A percentile compares a stretch with the other conserved stretches of the same genome.
These are phyloP conservation scores for Taxawa tesnikishii DNA, from an alignment of 2,329 filamentous ascomycete genomes.

Conservation along the genomic window DNA sequence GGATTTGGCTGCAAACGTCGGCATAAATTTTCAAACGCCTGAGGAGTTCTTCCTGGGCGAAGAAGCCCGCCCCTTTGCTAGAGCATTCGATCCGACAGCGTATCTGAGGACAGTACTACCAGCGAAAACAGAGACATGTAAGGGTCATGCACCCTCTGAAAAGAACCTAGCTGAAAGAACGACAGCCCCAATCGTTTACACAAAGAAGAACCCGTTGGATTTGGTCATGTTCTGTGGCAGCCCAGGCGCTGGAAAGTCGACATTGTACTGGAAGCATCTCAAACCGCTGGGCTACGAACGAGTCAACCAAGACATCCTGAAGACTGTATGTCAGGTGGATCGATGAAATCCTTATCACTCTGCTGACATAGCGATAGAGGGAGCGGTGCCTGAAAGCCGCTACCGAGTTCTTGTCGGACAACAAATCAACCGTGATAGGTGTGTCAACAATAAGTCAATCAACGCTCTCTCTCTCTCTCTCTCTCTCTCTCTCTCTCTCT, in stretches of 20 bases:
- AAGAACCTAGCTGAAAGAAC: background rate
- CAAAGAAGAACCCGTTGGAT: conserved; percentile 55
- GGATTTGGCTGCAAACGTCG: conserved; percentile 76
- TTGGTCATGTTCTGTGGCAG: conserved; percentile 79
- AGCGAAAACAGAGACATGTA: conserved; percentile 22
- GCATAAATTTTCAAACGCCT: conserved; percentile 69
- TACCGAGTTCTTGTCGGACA: conserved; percentile 48
- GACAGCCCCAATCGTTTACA: conserved; percentile 24
- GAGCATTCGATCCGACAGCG: conserved; percentile 57
- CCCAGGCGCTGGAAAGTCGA: conserved; percentile 84
- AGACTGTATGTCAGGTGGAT: conserved; percentile 46
- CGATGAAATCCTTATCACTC: conserved; percentile 11
- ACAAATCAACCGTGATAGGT: conserved; percentile 67
- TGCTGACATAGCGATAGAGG: conserved; percentile 27
- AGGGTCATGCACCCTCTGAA: conserved; percentile 11
- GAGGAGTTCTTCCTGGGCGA: conserved; percentile 82
- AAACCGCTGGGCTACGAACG: conserved; percentile 69
- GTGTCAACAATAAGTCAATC: too few species aligned
- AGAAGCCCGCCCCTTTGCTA: conserved; percentile 49
- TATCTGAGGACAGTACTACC: conserved; percentile 30
- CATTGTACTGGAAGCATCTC: conserved; percentile 71
- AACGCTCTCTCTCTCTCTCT: too few species aligned
- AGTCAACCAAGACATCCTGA: conserved; percentile 83
- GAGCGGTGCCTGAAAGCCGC: conserved; percentile 61
- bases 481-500: too few species aligned